These are phyloP conservation scores for Russula brevipes DNA, from an alignment of 768 basidiomycete genomes.

Conservation along the genomic window DNA sequence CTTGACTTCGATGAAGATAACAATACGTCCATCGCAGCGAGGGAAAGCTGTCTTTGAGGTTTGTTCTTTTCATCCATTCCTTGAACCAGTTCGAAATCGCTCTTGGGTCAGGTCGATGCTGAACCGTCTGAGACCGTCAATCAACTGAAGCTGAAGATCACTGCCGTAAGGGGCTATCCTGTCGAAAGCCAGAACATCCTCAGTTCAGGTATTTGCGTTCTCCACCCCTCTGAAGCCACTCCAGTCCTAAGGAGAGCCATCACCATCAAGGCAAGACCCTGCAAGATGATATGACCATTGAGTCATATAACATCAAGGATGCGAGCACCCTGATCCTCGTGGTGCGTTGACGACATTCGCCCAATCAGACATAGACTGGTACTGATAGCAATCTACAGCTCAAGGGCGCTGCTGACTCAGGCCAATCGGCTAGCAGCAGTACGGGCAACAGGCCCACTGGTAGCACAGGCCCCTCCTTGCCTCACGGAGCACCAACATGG, in stretches of 20 bases:
- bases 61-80: constrained; percentile 18
- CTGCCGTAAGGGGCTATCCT: constrained; percentile 65
- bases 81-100: neutral
- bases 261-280: constrained; percentile 74
- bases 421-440: constrained; percentile 29
- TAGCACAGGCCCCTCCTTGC: constrained; percentile 28
- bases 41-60: constrained; percentile 75
- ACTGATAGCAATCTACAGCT: constrained; percentile 37
- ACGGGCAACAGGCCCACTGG: neutral
- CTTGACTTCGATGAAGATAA: constrained; percentile 69
- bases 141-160: constrained; percentile 79
- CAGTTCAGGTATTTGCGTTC: constrained; percentile 63
- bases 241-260: constrained; percentile 12
- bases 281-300: constrained; percentile 79
- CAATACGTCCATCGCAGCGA: constrained; percentile 85
- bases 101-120: constrained; percentile 57
- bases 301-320: constrained; percentile 87
- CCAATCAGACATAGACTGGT: too few relatives aligned
- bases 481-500: constrained; percentile 13
- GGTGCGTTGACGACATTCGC: constrained; percentile 41
- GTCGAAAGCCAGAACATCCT: constrained; percentile 85
- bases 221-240: constrained; percentile 11
- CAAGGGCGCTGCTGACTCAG: constrained; percentile 37
- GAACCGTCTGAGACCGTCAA: constrained; percentile 71
- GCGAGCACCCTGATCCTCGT: constrained; percentile 97